Percentiles rank a stretch among this genome's conserved stretches.
phyloP scores from a whole-genome alignment of 2,329 filamentous ascomycete species.

The Sclerotinia sclerotiorum region DNA sequence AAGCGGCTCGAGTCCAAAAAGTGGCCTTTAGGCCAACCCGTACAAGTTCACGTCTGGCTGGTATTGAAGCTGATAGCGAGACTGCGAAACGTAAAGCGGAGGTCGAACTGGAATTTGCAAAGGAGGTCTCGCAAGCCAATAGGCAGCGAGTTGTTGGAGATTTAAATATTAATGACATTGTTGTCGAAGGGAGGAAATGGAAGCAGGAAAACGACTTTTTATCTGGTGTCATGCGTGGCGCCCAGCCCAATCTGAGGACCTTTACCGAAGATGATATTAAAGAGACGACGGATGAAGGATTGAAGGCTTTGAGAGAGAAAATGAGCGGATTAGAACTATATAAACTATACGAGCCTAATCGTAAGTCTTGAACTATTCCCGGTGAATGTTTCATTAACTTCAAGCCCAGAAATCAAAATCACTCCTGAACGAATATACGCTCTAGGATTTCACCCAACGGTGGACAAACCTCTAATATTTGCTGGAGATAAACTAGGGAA shows the following conservation, averaged over 20 bases:
- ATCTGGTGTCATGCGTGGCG: slow-evolving; percentile 62
- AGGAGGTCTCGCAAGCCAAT: slow-evolving; percentile 60
- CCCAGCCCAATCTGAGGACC: slow-evolving; percentile 78
- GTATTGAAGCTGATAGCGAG: slow-evolving; percentile 55
- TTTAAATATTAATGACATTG: slow-evolving; percentile 72
- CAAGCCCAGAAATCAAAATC: slow-evolving; percentile 74
- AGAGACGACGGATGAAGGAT: slow-evolving; percentile 72
- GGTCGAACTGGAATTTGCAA: slow-evolving; percentile 57
- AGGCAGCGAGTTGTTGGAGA: slow-evolving; percentile 63
- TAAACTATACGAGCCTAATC: slow-evolving; percentile 77
- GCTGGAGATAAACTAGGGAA: slow-evolving; percentile 93
- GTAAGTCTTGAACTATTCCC: slow-evolving; percentile 47
- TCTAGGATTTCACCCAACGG: slow-evolving; percentile 82
- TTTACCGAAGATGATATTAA: slow-evolving; percentile 83
- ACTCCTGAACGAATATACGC: slow-evolving; percentile 85
- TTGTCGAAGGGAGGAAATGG: slow-evolving; percentile 78
- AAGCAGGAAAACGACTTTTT: slow-evolving; percentile 66
- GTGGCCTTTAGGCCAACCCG: slow-evolving; percentile 53
- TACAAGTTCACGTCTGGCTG: slow-evolving; percentile 58
- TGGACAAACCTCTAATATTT: slow-evolving; percentile 84
- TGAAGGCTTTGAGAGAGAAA: slow-evolving; percentile 70
- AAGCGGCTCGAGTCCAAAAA: slow-evolving; percentile 48
- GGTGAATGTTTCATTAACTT: slow-evolving; percentile 17
- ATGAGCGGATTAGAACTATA: slow-evolving; percentile 80
- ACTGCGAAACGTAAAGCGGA: slow-evolving; percentile 68